Conservation (phyloP, 75 land plant species). For the Cryptomeria japonica region DNA sequence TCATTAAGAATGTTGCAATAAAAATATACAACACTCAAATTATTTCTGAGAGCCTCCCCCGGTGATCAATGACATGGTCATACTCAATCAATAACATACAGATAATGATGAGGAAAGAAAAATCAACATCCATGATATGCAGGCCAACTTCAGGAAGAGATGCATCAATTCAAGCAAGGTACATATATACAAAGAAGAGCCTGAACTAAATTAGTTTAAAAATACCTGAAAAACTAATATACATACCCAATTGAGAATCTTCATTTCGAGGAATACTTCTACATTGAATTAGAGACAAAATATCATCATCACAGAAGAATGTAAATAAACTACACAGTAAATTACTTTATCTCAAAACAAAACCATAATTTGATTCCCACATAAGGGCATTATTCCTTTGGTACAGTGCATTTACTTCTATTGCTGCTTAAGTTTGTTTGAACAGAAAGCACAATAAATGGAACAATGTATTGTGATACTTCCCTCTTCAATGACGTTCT, state of each 20-base stretch:
- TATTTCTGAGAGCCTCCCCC: no score
- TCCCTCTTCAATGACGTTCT: no score
- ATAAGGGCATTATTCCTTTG: neutral
- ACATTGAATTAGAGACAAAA: neutral
- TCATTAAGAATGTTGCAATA: no score
- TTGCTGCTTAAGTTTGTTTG: neutral
- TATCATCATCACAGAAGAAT: neutral
- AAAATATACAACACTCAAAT: no score
- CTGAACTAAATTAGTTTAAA: neutral
- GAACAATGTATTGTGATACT: no score
- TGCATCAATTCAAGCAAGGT: neutral
- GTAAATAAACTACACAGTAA: neutral
- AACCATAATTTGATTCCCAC: neutral
- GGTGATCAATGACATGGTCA: no score
- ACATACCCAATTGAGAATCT: neutral
- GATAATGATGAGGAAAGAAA: no score
- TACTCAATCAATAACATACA: no score
- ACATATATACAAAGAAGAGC: neutral
- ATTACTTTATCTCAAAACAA: neutral
- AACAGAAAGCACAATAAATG: neutral
- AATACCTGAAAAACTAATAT: neutral
- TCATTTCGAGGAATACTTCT: neutral
- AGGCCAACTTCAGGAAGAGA: no score
- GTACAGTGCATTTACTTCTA: no score
- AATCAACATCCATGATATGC: no score